Evolutionary conservation across 768 basidiomycete genomes (phyloP).

Genomic region (Saitozyma podzolica): DNA sequence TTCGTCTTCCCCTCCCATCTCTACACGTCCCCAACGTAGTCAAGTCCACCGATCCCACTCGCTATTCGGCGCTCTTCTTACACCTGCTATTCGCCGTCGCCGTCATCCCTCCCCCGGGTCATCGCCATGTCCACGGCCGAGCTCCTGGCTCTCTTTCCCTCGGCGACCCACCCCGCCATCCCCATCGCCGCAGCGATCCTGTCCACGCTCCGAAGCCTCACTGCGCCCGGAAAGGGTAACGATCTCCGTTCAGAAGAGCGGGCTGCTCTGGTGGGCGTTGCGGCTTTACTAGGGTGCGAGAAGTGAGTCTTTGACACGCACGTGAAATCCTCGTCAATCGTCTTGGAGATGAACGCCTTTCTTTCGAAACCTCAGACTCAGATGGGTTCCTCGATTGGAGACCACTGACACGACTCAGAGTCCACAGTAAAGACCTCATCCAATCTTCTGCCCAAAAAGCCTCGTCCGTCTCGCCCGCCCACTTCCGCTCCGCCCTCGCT

Average conservation of each 20-base stretch:
- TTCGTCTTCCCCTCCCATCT: no score
- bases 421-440: slow-evolving; percentile 36
- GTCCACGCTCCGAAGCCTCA: slow-evolving; percentile 37
- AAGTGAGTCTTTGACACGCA: slow-evolving; percentile 22
- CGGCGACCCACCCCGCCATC: slow-evolving; percentile 41
- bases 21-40: no score
- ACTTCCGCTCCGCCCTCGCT: slow-evolving; percentile 34
- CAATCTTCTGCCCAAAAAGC: slow-evolving; percentile 42
- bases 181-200: slow-evolving; percentile 38
- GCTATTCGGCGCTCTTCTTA: no score
- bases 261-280: slow-evolving; percentile 44
- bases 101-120: neutral
- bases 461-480: slow-evolving; percentile 42
- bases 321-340: neutral
- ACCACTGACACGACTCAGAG: slow-evolving; percentile 14
- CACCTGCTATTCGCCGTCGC: neutral
- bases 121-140: slow-evolving; percentile 27
- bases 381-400: neutral
- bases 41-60: no score
- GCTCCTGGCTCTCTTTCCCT: slow-evolving; percentile 41
- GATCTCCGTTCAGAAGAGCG: slow-evolving; percentile 42
- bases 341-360: neutral
- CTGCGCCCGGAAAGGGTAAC: slow-evolving; percentile 43
- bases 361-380: neutral
- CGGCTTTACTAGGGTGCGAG: slow-evolving; percentile 45